These are phyloP conservation scores for Sugiyamaella valdiviana DNA, from an alignment of 805 yeast genomes.

Conservation along the genomic window DNA sequence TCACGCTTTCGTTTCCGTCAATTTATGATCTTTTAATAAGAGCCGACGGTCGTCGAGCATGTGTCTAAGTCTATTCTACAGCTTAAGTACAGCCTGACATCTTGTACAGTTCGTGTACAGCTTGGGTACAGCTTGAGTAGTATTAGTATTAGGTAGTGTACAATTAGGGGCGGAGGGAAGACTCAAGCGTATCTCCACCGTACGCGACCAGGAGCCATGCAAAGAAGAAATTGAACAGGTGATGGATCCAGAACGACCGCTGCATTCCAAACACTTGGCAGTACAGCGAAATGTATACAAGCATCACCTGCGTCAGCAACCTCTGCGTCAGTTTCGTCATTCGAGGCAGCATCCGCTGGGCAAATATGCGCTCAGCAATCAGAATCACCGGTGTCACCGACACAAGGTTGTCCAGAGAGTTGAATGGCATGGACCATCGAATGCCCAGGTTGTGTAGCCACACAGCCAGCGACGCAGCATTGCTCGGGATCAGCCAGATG, in stretches of 20 bases:
- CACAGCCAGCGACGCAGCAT: slow-evolving; percentile 70
- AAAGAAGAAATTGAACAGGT: slow-evolving; percentile 54
- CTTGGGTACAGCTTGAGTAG: neutral
- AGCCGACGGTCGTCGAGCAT: too few species aligned
- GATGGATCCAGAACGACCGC: slow-evolving; percentile 80
- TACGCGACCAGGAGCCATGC: slow-evolving; percentile 21
- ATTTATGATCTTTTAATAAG: too few species aligned
- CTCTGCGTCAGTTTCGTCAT: slow-evolving; percentile 19
- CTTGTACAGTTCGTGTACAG: too few species aligned
- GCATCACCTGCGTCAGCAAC: slow-evolving; percentile 32
- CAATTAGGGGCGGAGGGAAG: neutral
- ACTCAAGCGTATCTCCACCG: neutral
- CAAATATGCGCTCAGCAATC: slow-evolving; percentile 48
- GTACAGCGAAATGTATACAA: slow-evolving; percentile 53
- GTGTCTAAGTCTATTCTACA: too few species aligned
- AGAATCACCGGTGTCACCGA: slow-evolving; percentile 69
- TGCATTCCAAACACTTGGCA: slow-evolving; percentile 68
- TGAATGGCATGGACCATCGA: slow-evolving; percentile 76
- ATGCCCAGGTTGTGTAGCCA: slow-evolving; percentile 74
- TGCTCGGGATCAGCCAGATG: slow-evolving; percentile 74
- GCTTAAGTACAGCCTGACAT: too few species aligned
- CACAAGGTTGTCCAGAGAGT: slow-evolving; percentile 77
- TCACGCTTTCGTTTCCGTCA: too few species aligned
- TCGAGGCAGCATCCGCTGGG: slow-evolving; percentile 44
- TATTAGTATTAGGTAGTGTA: neutral